Conservation (phyloP, 2,329 filamentous ascomycete genomes). For the Colletotrichum sp. region DNA sequence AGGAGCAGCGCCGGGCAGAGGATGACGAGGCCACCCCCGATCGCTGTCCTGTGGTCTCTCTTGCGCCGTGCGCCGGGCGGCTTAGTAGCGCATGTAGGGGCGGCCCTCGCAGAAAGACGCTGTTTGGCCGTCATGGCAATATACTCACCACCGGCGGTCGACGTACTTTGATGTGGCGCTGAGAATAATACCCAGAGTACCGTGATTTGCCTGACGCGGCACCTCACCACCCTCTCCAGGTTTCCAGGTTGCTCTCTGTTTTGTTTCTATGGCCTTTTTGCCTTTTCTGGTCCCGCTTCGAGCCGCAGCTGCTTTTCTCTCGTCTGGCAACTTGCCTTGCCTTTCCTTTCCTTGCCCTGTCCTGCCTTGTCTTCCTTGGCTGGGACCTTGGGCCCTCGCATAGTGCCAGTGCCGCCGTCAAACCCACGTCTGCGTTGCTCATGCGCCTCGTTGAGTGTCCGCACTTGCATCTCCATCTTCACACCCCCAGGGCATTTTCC, state of each 20-base stretch:
- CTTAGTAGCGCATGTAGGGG: neutral
- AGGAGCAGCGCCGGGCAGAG: slow-evolving; percentile 3
- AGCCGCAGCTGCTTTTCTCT: neutral
- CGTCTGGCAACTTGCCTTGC: neutral
- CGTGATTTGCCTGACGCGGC: slow-evolving; percentile 14
- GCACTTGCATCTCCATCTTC: neutral
- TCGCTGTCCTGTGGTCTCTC: neutral
- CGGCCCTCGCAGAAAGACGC: neutral
- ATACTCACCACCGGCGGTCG: slow-evolving; percentile 6
- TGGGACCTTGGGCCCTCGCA: neutral
- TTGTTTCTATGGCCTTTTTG: neutral
- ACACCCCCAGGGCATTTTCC: neutral
- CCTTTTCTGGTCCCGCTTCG: neutral
- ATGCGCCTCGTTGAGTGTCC: neutral
- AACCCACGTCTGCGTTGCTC: neutral
- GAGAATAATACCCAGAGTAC: neutral
- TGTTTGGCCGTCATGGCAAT: neutral
- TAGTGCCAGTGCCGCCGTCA: neutral
- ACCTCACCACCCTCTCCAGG: neutral
- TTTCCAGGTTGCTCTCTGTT: neutral
- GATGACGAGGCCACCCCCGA: slow-evolving; percentile 17
- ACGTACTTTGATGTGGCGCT: slow-evolving; percentile 11
- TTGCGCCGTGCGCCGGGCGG: neutral
- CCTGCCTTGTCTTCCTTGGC: neutral
- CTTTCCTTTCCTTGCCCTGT: neutral